These are phyloP conservation scores for Penicillium sp. DNA, from an alignment of 2,329 filamentous ascomycete species.

Conservation along the genomic window DNA sequence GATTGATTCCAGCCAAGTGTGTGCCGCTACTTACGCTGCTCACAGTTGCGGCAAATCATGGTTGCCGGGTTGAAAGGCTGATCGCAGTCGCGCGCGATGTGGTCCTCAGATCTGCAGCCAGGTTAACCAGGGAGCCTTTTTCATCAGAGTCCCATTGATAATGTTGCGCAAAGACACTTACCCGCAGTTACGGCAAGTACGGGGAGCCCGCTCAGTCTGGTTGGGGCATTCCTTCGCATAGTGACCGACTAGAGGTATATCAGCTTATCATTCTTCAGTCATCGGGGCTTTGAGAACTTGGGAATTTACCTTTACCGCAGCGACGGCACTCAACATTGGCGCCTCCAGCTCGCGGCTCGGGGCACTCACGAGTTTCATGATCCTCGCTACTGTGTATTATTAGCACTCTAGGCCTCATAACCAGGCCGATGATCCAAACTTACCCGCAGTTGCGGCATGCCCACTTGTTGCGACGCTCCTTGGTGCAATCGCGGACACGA, in stretches of 20 bases:
- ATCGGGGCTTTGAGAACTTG: neutral
- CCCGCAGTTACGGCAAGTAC: conserved; percentile 50
- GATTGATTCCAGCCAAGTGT: neutral
- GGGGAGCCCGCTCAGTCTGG: conserved; percentile 29
- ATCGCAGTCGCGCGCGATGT: conserved; percentile 47
- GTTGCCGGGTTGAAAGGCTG: conserved; percentile 43
- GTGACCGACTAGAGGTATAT: conserved; percentile 41
- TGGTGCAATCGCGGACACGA: conserved; percentile 51
- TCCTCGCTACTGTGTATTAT: conserved; percentile 38
- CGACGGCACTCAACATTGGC: conserved; percentile 47
- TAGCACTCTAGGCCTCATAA: conserved; percentile 20
- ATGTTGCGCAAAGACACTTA: conserved; percentile 23
- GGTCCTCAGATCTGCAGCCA: conserved; percentile 42
- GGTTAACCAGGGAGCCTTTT: conserved; percentile 14
- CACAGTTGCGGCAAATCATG: conserved; percentile 50
- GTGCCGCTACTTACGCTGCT: conserved; percentile 36
- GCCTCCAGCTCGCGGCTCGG: conserved; percentile 47
- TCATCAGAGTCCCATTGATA: neutral
- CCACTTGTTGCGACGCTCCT: conserved; percentile 40
- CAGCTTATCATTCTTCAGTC: conserved; percentile 6
- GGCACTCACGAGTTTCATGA: conserved; percentile 53
- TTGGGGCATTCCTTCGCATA: conserved; percentile 51
- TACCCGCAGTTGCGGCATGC: conserved; percentile 59
- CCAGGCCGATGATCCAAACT: conserved; percentile 7
- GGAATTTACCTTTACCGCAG: conserved; percentile 42